phyloP scores from a whole-genome alignment of 192 early-diverging fungal species.

The Backusella tuberculispora region DNA sequence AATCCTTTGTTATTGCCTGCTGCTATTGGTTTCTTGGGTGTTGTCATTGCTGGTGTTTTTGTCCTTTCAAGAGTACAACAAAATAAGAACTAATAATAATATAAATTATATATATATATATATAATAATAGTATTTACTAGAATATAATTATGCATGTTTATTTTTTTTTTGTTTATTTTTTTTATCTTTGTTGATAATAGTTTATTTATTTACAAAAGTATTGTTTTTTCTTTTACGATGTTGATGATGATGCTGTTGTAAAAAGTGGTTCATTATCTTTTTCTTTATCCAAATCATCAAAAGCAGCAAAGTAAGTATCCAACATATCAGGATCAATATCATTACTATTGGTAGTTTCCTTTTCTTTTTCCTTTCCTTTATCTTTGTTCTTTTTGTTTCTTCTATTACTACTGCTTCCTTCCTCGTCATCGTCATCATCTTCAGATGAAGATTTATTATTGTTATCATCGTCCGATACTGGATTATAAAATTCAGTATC shows the following conservation, averaged over 20 bases:
- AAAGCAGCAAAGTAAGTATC: not conserved
- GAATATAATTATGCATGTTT: not conserved
- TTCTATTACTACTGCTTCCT: not conserved
- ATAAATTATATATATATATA: too few relatives aligned
- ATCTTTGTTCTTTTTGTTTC: not conserved
- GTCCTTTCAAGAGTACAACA: constrained; percentile 21
- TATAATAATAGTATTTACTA: not conserved
- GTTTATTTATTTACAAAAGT: not conserved
- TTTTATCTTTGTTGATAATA: too few relatives aligned
- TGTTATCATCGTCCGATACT: not conserved
- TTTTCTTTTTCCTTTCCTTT: not conserved
- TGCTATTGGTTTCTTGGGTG: constrained; percentile 56
- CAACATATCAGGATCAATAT: not conserved
- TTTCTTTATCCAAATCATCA: constrained; percentile 3
- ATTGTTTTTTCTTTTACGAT: not conserved
- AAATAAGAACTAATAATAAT: not conserved
- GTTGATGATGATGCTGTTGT: too few relatives aligned
- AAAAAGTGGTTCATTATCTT: not conserved
- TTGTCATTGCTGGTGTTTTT: constrained; percentile 59
- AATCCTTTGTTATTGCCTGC: constrained; percentile 50
- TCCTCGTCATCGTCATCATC: not conserved
- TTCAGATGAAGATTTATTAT: not conserved
- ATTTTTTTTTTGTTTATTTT: not conserved
- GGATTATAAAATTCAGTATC: not conserved
- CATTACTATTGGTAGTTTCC: not conserved